Percentiles rank a stretch among this genome's conserved stretches.
Evolutionary conservation across 768 basidiomycete species (phyloP).

Genomic region (Grammothele lineata): DNA sequence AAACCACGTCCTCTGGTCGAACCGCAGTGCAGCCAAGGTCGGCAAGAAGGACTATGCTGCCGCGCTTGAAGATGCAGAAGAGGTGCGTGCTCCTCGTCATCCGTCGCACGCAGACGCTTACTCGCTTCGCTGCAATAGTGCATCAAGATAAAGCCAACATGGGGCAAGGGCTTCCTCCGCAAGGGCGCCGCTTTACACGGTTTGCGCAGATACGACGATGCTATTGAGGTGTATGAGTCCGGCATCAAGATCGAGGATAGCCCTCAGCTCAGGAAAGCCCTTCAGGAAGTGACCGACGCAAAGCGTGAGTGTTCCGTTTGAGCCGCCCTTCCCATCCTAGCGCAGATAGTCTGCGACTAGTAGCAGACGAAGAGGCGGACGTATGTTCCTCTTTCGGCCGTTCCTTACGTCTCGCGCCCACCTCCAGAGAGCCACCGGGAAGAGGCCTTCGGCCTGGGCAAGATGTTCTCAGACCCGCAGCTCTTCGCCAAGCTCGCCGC

Average conservation of each 20-base stretch:
- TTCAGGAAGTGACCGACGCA: constrained; percentile 85
- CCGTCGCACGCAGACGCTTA: not conserved
- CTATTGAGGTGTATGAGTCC: constrained; percentile 76
- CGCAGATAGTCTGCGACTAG: not conserved
- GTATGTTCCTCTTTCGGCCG: constrained; percentile 13
- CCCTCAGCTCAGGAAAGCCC: constrained; percentile 77
- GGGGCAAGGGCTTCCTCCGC: constrained; percentile 88
- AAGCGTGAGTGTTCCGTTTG: constrained; percentile 55
- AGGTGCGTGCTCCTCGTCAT: constrained; percentile 48
- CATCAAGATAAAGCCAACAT: constrained; percentile 70
- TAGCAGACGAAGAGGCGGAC: constrained; percentile 40
- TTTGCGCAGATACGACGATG: constrained; percentile 70
- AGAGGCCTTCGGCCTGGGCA: constrained; percentile 62
- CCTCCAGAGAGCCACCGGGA: constrained; percentile 25
- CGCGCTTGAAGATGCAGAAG: constrained; percentile 85
- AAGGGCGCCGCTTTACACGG: constrained; percentile 95
- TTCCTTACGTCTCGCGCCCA: too few relatives aligned
- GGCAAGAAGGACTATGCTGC: constrained; percentile 74
- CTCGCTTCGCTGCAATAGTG: constrained; percentile 45
- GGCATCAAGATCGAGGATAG: constrained; percentile 83
- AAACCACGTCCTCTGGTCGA: constrained; percentile 90
- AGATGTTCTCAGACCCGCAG: constrained; percentile 81
- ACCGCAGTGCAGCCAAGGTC: constrained; percentile 87
- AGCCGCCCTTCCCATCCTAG: not conserved
- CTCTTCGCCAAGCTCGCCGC: constrained; percentile 77